Evolutionary conservation across 768 basidiomycete genomes (phyloP).

Genomic region (Boletus fagicola): DNA sequence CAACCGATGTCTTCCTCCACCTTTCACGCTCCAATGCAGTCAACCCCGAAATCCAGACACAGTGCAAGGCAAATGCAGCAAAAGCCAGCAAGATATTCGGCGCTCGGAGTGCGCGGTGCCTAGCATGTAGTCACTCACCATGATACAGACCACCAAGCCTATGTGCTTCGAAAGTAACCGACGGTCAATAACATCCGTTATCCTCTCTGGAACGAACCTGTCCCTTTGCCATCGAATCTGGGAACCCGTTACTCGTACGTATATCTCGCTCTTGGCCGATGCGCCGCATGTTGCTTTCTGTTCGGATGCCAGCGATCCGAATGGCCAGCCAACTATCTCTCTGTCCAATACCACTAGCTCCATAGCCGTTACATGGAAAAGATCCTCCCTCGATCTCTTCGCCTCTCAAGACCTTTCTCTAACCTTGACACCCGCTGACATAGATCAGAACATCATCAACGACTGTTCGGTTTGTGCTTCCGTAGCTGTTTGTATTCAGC

Average conservation of each 20-base stretch:
- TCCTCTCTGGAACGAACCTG: constrained; percentile 36
- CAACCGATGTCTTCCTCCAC: constrained; percentile 65
- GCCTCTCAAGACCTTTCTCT: constrained; percentile 42
- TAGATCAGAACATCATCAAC: constrained; percentile 78
- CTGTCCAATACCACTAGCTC: constrained; percentile 8
- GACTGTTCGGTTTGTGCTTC: constrained; percentile 92
- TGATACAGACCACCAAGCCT: constrained; percentile 41
- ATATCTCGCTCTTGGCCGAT: not conserved
- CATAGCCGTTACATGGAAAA: constrained; percentile 21
- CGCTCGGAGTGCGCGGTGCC: constrained; percentile 6
- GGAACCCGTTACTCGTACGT: constrained; percentile 21
- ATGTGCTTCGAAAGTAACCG: constrained; percentile 40
- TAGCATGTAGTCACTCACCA: not conserved
- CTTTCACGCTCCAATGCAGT: constrained; percentile 46
- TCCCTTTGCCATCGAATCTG: constrained; percentile 9
- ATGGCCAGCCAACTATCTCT: constrained; percentile 26
- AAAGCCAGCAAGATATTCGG: constrained; percentile 40
- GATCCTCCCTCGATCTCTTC: constrained; percentile 12
- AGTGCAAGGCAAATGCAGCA: constrained; percentile 56
- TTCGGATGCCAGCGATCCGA: constrained; percentile 31
- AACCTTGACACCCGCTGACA: constrained; percentile 37
- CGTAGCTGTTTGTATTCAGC: constrained; percentile 75
- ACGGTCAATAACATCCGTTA: constrained; percentile 36
- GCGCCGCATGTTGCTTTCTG: not conserved
- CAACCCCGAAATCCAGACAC: constrained; percentile 41